These are phyloP conservation scores for Pisolithus sp. DNA, from an alignment of 768 basidiomycete genomes.

Conservation along the genomic window DNA sequence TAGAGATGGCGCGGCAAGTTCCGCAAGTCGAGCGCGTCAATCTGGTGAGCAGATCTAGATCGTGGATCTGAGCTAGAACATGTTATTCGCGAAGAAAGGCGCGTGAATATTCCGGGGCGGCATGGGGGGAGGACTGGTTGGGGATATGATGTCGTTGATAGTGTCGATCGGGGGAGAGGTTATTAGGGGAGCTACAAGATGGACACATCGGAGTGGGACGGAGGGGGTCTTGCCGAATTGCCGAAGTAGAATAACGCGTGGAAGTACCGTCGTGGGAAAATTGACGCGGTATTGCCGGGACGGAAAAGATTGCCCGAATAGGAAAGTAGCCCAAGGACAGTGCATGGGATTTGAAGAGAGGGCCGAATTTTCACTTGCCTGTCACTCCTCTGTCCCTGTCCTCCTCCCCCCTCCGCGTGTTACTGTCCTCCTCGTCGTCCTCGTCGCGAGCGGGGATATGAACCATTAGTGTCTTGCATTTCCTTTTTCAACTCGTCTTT, in stretches of 20 bases:
- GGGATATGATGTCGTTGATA: background rate
- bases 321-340: background rate
- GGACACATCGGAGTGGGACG: background rate
- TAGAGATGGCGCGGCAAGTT: background rate
- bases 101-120: no score
- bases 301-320: background rate
- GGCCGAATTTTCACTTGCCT: background rate
- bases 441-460: no score
- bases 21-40: background rate
- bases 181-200: background rate
- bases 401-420: background rate
- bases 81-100: background rate
- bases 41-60: background rate
- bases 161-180: background rate
- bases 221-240: background rate
- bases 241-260: background rate
- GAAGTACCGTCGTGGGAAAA: background rate
- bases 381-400: background rate
- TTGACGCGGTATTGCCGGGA: background rate
- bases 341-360: background rate
- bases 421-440: no score
- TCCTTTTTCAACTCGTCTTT: background rate
- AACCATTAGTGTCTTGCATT: no score
- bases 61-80: background rate
- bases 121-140: background rate